Percentiles rank a stretch among this genome's conserved stretches.
phyloP scores from a whole-genome alignment of 441 rosid genomes.

The Corymbia citriodora region DNA sequence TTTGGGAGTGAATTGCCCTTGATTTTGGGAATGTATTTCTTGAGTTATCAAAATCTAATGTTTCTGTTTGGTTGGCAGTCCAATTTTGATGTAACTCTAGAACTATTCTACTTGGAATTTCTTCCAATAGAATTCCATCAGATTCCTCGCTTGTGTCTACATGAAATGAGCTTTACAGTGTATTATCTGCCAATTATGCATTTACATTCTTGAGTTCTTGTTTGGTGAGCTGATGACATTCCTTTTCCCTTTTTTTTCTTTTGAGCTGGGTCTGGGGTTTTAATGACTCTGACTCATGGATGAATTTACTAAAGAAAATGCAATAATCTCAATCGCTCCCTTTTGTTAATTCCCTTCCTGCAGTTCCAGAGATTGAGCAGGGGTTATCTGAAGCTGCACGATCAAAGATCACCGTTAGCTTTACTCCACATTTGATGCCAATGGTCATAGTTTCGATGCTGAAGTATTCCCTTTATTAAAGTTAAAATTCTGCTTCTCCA shows the following conservation, averaged over 20 bases:
- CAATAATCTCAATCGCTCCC: background rate
- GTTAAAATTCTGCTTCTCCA: slow-evolving; percentile 1
- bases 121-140: background rate
- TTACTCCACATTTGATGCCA: slow-evolving; percentile 98
- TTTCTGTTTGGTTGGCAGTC: background rate
- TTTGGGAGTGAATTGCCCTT: background rate
- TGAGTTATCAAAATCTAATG: background rate
- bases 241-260: background rate
- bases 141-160: background rate
- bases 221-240: background rate
- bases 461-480: background rate
- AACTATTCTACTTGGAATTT: background rate
- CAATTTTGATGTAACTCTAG: background rate
- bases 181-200: background rate
- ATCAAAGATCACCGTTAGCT: slow-evolving; percentile 82
- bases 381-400: slow-evolving; percentile 72
- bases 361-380: slow-evolving; percentile 98
- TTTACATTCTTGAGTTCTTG: background rate
- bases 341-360: slow-evolving; percentile 16
- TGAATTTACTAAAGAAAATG: background rate
- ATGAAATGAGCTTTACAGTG: background rate
- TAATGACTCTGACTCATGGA: background rate
- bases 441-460: slow-evolving; percentile 40
- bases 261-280: background rate
- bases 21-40: background rate